phyloP scores from a whole-genome alignment of 139 green algal genomes.

The Trebouxia sp. region DNA sequence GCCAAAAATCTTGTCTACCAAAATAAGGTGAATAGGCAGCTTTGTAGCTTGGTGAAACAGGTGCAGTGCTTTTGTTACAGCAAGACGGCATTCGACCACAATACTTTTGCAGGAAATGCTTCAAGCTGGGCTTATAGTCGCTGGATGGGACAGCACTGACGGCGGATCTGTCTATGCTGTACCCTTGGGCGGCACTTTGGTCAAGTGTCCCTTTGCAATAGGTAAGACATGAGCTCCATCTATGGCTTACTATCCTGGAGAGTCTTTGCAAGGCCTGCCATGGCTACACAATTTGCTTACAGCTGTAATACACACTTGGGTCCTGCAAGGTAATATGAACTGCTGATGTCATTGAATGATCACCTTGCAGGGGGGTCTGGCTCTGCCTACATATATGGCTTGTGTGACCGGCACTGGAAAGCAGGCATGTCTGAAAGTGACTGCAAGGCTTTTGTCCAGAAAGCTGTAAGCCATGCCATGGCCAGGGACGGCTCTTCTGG shows the following conservation, averaged over 20 bases:
- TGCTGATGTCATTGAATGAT: neutral
- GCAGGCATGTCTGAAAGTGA: slow-evolving; percentile 77
- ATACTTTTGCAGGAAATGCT: slow-evolving; percentile 41
- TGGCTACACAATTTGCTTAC: neutral
- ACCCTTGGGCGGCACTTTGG: slow-evolving; percentile 82
- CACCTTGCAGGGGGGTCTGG: slow-evolving; percentile 69
- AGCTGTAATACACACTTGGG: neutral
- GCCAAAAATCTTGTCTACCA: slow-evolving; percentile 78
- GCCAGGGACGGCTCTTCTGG: slow-evolving; percentile 79
- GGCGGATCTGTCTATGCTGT: slow-evolving; percentile 80
- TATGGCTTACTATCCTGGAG: neutral
- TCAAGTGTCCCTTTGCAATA: slow-evolving; percentile 74
- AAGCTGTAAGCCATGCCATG: slow-evolving; percentile 81
- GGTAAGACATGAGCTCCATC: slow-evolving; percentile 23
- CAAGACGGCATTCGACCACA: neutral
- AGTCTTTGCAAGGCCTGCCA: too few relatives aligned
- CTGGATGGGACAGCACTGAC: slow-evolving; percentile 70
- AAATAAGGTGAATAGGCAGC: slow-evolving; percentile 75
- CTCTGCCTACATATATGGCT: slow-evolving; percentile 87
- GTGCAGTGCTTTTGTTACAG: neutral
- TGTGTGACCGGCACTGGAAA: slow-evolving; percentile 78
- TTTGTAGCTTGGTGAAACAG: neutral
- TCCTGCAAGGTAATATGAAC: neutral
- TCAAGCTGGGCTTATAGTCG: slow-evolving; percentile 77
- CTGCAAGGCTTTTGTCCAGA: slow-evolving; percentile 77